Percentiles rank a stretch among this genome's conserved stretches.
Conservation (phyloP, 257 asterid genomes). For the Thymus quinquecostatus region DNA sequence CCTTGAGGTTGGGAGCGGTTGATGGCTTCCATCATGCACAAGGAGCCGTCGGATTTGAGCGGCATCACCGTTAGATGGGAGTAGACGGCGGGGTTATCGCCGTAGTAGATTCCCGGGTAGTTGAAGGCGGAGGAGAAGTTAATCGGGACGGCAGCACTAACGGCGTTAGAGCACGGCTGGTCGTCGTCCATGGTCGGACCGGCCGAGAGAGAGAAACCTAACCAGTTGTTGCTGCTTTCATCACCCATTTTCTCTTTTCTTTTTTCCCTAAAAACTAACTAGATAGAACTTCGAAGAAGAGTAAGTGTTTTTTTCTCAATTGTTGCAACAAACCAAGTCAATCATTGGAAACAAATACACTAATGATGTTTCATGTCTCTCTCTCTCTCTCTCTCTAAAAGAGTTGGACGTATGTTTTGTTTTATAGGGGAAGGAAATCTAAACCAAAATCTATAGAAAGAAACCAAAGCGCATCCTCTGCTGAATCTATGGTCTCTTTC, state of each 20-base stretch:
- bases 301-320: not conserved
- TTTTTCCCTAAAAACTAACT: not conserved
- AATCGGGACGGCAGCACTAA: slow-evolving; percentile 41
- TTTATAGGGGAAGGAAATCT: slow-evolving; percentile 57
- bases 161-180: slow-evolving; percentile 47
- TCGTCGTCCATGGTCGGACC: slow-evolving; percentile 55
- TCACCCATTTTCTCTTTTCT: slow-evolving; percentile 43
- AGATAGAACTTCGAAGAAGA: not conserved
- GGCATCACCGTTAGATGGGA: slow-evolving; percentile 82
- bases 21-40: slow-evolving; percentile 83
- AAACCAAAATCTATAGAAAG: slow-evolving; percentile 39
- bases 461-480: slow-evolving; percentile 25
- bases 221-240: slow-evolving; percentile 66
- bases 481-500: slow-evolving; percentile 44
- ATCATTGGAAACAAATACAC: slow-evolving; percentile 71
- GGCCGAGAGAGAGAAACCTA: slow-evolving; percentile 85
- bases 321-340: slow-evolving; percentile 55
- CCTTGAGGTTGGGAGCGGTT: slow-evolving; percentile 83
- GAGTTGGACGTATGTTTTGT: slow-evolving; percentile 42
- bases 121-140: slow-evolving; percentile 46
- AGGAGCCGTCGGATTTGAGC: slow-evolving; percentile 86
- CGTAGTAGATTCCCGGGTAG: slow-evolving; percentile 65
- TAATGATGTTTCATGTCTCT: slow-evolving; percentile 40
- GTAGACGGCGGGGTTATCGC: slow-evolving; percentile 51
- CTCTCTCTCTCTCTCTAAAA: slow-evolving; percentile 34